Evolutionary conservation across 2,329 filamentous ascomycete genomes (phyloP), one percentile per base, ranked within the genome.

Genomic region (Scytalidium lignicola): DNA sequence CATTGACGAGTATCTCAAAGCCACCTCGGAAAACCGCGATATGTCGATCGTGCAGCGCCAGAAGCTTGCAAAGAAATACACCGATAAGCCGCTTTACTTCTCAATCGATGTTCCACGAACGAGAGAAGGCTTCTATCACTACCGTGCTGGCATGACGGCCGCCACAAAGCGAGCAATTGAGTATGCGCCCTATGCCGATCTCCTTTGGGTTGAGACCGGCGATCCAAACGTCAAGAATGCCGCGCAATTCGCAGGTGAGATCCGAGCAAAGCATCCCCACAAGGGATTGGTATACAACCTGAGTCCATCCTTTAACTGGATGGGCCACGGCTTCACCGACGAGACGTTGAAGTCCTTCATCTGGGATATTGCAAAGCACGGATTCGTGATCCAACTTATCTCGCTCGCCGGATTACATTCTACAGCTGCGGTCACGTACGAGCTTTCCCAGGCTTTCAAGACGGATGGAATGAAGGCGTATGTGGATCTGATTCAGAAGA

Each of bases 271-370:
- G 3, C 75, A 81, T 60, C 89, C 90, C 0, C 83, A 81, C 52
- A 97, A 97, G 78, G 87, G 88, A 29, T 79, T 99, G 20, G 92
- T 97, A 0, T 99, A 99, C 74, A 99, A 99, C 72, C 79, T 99
- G 1, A 91, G 86, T 3, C 93, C 93, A 1, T 95, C 89, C 8
- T 99, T 99, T 79, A 97, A 99, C 76, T 99, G 93, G 93, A 93
- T 95, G 82, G 83, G 83, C 10, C 91, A 97, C 65, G 93, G 92
- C 23, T 99, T 97, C 70, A 85, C 80, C 2, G 83, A 90, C 55
- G 83, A 82, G 53, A 85, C 86, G 5, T 78, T 99, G 48, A 90
- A 87, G 71, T 90, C 82, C 5, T 99, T 99, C 68, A 88, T 99
- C 60, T 97, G 92, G 92, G 92, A 97, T 67, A 82, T 99, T 56